Base-by-base conservation (phyloP, 2,329 filamentous ascomycete species). In the Monosporascus sp. region DNA sequence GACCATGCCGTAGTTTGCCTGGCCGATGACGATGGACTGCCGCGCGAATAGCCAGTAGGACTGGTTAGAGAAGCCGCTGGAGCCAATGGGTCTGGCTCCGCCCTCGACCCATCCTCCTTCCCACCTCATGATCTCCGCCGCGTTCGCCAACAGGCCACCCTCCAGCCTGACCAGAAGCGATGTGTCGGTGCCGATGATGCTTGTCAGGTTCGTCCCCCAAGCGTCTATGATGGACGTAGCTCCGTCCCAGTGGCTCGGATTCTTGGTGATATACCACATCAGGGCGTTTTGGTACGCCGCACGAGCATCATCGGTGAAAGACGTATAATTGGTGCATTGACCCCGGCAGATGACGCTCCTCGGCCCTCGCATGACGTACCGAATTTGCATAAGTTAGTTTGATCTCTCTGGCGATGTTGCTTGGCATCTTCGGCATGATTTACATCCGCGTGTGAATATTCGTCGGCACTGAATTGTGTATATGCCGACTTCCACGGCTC, bases 41-140 rank as follows among this genome's bases (percentile, higher is more conserved):
- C 68, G 60, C 3, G 69, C 66, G 51, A 76, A 72, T 0, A 74
- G 61, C 70, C 71, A 73, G 55, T 74, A 75, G 2, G 74, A 60
- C 59, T 72, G 69, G 48, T 64, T 71, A 7, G 65, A 65, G 55
- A 74, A 74, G 1, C 72, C 72, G 1, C 58, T 61, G 1, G 66
- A 65, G 2, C 73, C 73, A n/a, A 61, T 55, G 60, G 60, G 65
- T n/a, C 51, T 60, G 0, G 70, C 64, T 2, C 71, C 69, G 2
- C 55, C 28, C 52, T 75, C 72, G 0, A 60, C 59, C 72, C 72
- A 75, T 22, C 62, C 60, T 7, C 70, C 72, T 54, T 75, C 72
- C 70, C 71, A 74, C 31, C 72, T 67, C 70, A 75, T 72, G 31
- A 75, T 73, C 58, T 75, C 73, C 1, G 71, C 73, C 0, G 72